Conservation (phyloP, 352 stramenopile genomes). For the Phytophthora foliorum region DNA sequence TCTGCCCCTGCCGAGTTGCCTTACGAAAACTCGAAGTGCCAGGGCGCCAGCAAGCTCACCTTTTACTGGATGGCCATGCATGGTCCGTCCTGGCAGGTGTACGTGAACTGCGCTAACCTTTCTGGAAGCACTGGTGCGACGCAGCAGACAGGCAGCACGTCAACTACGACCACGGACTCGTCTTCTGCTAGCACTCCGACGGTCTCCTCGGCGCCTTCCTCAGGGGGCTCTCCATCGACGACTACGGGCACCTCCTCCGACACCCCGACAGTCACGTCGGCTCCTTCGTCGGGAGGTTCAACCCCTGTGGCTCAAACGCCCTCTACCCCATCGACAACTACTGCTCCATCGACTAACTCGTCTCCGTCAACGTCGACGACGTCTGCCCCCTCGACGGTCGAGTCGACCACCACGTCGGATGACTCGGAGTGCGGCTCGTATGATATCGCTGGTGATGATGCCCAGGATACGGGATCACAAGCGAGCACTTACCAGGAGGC, state of each 20-base stretch:
- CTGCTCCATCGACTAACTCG: neutral
- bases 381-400: neutral
- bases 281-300: conserved; percentile 7
- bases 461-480: conserved; percentile 4
- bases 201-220: conserved; percentile 1
- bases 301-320: no score
- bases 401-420: neutral
- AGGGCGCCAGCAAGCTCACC: conserved; percentile 36
- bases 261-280: neutral
- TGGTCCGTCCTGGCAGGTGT: conserved; percentile 48
- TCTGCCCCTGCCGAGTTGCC: conserved; percentile 42
- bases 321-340: neutral
- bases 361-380: neutral
- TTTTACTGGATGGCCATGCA: conserved; percentile 58
- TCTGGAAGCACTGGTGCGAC: conserved; percentile 13
- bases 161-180: conserved; percentile 15
- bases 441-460: conserved; percentile 11
- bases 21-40: conserved; percentile 39
- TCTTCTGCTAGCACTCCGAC: conserved; percentile 4
- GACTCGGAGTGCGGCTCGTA: conserved; percentile 24
- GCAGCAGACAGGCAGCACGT: conserved; percentile 17
- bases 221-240: conserved; percentile 3
- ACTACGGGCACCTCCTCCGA: neutral
- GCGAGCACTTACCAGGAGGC: neutral
- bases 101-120: conserved; percentile 40